These are phyloP conservation scores for Peribolospora baueri DNA, from an alignment of 768 basidiomycete species.

Conservation along the genomic window DNA sequence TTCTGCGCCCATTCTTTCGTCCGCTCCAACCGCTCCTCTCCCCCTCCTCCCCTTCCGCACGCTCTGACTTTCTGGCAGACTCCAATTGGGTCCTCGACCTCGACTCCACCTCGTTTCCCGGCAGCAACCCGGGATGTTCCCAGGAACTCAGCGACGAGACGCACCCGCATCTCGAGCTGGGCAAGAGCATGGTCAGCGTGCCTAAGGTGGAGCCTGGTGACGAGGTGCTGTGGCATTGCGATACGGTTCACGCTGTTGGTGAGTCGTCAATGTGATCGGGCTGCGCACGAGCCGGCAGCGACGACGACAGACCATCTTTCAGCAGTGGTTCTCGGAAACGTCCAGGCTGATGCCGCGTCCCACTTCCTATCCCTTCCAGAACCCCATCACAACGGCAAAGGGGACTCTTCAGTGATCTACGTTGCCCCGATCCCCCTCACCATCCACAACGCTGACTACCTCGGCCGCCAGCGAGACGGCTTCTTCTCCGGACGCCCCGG, in stretches of 20 bases:
- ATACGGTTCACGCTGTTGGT: not conserved
- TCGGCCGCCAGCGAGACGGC: not conserved
- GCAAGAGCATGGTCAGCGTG: conserved; percentile 33
- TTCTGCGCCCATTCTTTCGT: conserved; percentile 44
- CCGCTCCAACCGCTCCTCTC: conserved; percentile 12
- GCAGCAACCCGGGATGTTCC: conserved; percentile 29
- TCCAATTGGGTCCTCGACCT: conserved; percentile 36
- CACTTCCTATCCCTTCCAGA: conserved; percentile 13
- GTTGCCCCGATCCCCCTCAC: conserved; percentile 12
- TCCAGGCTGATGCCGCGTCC: conserved; percentile 2
- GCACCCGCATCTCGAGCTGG: conserved; percentile 39
- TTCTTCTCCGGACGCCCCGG: not conserved
- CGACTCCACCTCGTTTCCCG: conserved; percentile 31
- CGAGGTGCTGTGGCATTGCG: conserved; percentile 29
- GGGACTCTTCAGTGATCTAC: conserved; percentile 14
- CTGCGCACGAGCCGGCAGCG: no score
- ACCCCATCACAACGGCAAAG: conserved; percentile 9
- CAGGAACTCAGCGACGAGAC: conserved; percentile 33
- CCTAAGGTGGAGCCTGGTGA: conserved; percentile 38
- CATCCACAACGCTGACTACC: not conserved
- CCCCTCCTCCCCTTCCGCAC: conserved; percentile 1
- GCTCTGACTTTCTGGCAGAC: conserved; percentile 19
- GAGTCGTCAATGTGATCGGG: not conserved
- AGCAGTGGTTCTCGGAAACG: no score
- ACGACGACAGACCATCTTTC: no score